Evolutionary conservation across 73 alveolate genomes (phyloP), one percentile per base, ranked within the genome.

Genomic region (Stentor coeruleus): DNA sequence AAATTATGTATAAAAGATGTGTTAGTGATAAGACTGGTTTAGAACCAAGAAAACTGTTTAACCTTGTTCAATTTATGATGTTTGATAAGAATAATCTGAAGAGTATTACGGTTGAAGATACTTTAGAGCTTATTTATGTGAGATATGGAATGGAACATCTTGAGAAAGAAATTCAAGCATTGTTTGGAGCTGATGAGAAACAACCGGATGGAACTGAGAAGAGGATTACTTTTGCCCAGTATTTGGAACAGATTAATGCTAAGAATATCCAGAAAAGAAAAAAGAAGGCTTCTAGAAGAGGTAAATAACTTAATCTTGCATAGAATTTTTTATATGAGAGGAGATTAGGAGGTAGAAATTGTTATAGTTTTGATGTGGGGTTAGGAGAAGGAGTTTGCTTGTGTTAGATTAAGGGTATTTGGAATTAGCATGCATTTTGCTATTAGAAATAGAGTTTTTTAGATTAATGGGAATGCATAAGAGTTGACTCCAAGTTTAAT

Each of bases 51-150:
- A 97, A 95, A 77, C 89, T 97, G 60, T 97, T 93, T 91, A 94
- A 97, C 85, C 81, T 97, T 90, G 98, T 97, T 40, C 98, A 95
- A 76, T 97, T 97, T 90, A 86, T 97, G 86, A 97, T 97, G 99
- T 97, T 90, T 87, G 98, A 94, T 85, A 95, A 95, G 57, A 90
- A 86, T 74, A 59, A 72, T 88, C 86, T 81, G 38, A 96, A 96
- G 35, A 77, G 86, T 79, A 92, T 96, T 77, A 93, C 98, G 30
- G 98, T 90, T 77, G 99, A 96, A 90, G 99, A 97, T 88, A 97
- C 99, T 31, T 81, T 97, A 81, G 97, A 97, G 88, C 88, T 97
- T 42, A 92, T 97, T 66, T 96, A 91, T 84, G 98, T 97, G n/a
- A 86, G 99, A 74, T 92, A 95, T 83, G 97, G 97, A 2, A 87